A percentile compares a stretch with the other conserved stretches of the same genome.
phyloP scores from a whole-genome alignment of 2,329 filamentous ascomycete genomes.

The Fonsecaea pedrosoi region DNA sequence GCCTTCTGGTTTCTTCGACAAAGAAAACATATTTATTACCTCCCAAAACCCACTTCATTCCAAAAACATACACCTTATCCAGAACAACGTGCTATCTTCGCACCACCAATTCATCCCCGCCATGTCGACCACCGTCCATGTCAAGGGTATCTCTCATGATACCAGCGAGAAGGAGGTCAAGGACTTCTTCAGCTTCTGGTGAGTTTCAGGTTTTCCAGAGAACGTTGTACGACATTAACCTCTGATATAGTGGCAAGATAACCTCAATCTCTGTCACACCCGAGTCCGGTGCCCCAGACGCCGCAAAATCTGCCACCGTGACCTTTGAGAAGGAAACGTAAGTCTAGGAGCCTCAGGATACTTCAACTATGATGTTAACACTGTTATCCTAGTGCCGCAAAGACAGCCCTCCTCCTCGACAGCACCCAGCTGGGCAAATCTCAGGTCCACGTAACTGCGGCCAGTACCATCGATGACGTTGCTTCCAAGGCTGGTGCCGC shows the following conservation, averaged over 20 bases:
- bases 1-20: not conserved
- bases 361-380: constrained; percentile 3
- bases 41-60: not conserved
- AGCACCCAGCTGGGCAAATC: constrained; percentile 87
- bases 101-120: constrained; percentile 6
- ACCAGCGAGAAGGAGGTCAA: constrained; percentile 86
- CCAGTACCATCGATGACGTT: constrained; percentile 69
- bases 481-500: constrained; percentile 65
- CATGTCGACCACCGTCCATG: constrained; percentile 74
- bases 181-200: constrained; percentile 96
- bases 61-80: not conserved
- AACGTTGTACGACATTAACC: constrained; percentile 4
- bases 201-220: constrained; percentile 45
- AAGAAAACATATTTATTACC: not conserved
- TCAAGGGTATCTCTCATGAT: constrained; percentile 82
- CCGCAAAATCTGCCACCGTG: constrained; percentile 84
- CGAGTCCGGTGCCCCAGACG: constrained; percentile 59
- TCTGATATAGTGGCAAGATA: constrained; percentile 79
- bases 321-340: constrained; percentile 93
- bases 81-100: not conserved
- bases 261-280: constrained; percentile 77
- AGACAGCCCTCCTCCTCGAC: constrained; percentile 94
- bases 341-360: constrained; percentile 39
- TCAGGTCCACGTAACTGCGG: constrained; percentile 78
- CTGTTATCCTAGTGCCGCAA: constrained; percentile 68